Conservation (phyloP, 345 rosid species). For the Euclidium syriacum region DNA sequence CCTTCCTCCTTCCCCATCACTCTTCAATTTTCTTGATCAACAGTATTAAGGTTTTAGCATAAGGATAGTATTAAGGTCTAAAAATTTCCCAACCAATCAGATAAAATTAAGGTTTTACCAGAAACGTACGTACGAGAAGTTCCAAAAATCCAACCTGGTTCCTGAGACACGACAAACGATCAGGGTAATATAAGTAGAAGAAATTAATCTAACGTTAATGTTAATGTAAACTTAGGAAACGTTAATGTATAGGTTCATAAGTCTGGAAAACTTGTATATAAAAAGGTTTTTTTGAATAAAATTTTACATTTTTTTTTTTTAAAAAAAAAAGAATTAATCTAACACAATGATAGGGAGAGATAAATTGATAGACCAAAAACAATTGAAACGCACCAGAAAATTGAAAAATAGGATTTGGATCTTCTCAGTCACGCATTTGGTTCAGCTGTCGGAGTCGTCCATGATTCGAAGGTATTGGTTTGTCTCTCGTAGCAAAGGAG, state of each 20-base stretch:
- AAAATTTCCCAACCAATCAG: neutral
- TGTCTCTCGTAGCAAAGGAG: neutral
- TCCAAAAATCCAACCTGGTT: conserved; percentile 2
- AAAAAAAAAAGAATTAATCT: too few species aligned
- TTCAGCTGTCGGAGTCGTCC: conserved; percentile 8
- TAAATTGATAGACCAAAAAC: neutral
- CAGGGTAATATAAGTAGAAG: neutral
- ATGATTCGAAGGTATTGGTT: neutral
- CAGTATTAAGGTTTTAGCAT: conserved; percentile 2
- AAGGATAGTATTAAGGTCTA: conserved; percentile 2
- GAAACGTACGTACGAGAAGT: conserved; percentile 5
- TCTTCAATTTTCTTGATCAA: conserved; percentile 20
- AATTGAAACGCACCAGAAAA: conserved; percentile 4
- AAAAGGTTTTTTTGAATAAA: too few species aligned
- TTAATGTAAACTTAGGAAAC: too few species aligned
- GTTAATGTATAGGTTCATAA: too few species aligned
- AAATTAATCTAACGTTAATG: neutral
- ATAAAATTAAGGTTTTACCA: neutral
- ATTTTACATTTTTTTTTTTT: too few species aligned
- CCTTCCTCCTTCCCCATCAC: conserved; percentile 45
- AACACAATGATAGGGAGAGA: neutral
- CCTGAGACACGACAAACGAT: neutral
- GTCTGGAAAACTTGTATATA: too few species aligned
- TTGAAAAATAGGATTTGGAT: neutral
- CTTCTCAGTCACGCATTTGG: conserved; percentile 11